These are phyloP conservation scores for Aspergillus bertholletiae DNA, from an alignment of 495 filamentous ascomycete species.

Conservation along the genomic window DNA sequence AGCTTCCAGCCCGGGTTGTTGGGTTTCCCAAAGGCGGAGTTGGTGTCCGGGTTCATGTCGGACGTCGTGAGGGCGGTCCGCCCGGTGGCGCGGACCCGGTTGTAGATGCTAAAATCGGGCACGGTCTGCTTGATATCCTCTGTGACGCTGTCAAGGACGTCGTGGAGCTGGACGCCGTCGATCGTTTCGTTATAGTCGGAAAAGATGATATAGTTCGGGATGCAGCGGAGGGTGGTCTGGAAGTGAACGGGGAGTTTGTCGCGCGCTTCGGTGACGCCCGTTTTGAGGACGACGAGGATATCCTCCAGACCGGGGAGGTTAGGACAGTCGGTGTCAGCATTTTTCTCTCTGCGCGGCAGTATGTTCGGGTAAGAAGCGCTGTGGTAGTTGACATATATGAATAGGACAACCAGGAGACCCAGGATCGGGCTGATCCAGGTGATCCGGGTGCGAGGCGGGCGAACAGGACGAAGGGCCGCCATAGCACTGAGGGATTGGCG, in stretches of 20 bases:
- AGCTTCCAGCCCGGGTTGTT: slow-evolving; percentile 57
- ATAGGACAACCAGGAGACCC: background rate
- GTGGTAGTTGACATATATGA: background rate
- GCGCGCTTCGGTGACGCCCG: slow-evolving; percentile 44
- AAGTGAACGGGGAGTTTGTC: slow-evolving; percentile 43
- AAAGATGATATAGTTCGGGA: slow-evolving; percentile 44
- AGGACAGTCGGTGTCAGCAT: slow-evolving; percentile 15
- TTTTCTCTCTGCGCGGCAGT: too few relatives aligned
- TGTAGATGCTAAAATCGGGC: slow-evolving; percentile 44
- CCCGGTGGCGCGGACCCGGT: slow-evolving; percentile 33
- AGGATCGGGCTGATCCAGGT: slow-evolving; percentile 1
- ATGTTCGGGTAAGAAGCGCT: background rate
- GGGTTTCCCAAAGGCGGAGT: slow-evolving; percentile 29
- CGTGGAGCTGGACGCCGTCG: slow-evolving; percentile 31
- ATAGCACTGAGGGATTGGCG: background rate
- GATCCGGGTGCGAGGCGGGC: background rate
- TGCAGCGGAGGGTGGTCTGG: slow-evolving; percentile 41
- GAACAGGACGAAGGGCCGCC: background rate
- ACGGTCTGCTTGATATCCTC: slow-evolving; percentile 25
- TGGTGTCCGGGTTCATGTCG: slow-evolving; percentile 29
- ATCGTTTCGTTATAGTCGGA: slow-evolving; percentile 49
- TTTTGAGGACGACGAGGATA: slow-evolving; percentile 45
- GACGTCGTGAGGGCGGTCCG: slow-evolving; percentile 25
- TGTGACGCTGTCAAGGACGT: slow-evolving; percentile 41
- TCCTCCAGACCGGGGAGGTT: slow-evolving; percentile 30